Conservation (phyloP, 2,329 filamentous ascomycete genomes). For the Botrytis medusae region DNA sequence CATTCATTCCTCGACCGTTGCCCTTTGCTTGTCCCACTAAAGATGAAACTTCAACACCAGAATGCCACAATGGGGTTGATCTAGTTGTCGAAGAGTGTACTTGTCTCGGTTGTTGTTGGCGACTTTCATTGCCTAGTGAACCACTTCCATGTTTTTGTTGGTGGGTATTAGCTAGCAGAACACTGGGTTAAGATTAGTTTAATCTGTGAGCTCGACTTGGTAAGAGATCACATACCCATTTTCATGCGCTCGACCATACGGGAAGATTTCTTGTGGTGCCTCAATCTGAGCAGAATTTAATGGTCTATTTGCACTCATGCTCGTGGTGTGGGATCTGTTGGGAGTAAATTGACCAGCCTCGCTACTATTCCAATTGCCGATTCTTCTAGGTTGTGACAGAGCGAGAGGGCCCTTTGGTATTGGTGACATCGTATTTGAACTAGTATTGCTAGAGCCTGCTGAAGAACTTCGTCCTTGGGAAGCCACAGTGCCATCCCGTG, state of each 20-base stretch:
- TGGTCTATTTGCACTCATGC: background rate
- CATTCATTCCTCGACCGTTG: background rate
- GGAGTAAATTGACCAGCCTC: background rate
- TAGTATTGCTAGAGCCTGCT: background rate
- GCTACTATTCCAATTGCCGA: background rate
- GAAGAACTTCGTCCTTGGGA: background rate
- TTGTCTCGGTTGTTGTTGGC: background rate
- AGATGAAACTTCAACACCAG: background rate
- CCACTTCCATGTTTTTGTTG: background rate
- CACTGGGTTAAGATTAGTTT: background rate
- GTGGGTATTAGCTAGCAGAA: background rate
- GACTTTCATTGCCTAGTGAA: background rate
- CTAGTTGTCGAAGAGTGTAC: background rate
- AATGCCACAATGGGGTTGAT: background rate
- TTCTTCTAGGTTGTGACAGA: background rate
- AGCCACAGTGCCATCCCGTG: background rate
- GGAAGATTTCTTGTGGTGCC: background rate
- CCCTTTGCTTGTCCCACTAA: background rate
- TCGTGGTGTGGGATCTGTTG: background rate
- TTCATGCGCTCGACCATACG: background rate
- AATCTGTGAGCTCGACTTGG: background rate
- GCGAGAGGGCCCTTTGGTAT: too few relatives aligned
- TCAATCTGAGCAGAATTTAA: background rate
- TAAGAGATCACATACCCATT: background rate
- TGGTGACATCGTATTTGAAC: background rate